Evolutionary conservation across 352 stramenopile species (phyloP).

Genomic region (Pythium dissotocum): DNA sequence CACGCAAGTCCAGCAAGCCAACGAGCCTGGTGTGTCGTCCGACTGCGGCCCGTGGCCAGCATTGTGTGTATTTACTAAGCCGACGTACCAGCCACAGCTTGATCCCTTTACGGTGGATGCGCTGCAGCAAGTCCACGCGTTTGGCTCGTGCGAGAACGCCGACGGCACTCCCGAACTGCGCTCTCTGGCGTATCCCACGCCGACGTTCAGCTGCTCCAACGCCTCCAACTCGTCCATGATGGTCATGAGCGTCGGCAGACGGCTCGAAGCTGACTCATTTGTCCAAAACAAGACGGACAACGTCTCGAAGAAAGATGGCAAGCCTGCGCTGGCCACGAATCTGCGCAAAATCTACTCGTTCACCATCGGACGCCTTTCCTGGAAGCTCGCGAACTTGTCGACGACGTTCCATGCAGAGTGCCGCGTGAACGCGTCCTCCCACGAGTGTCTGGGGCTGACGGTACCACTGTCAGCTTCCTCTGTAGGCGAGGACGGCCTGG

Average conservation of each 20-base stretch:
- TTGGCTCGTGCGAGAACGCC: slow-evolving; percentile 3
- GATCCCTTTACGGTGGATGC: slow-evolving; percentile 2
- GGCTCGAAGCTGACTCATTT: slow-evolving; percentile 8
- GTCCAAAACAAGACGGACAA: slow-evolving; percentile 3
- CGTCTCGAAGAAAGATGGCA: not conserved
- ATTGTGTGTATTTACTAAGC: not conserved
- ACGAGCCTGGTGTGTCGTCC: not conserved
- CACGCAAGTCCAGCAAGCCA: slow-evolving; percentile 6
- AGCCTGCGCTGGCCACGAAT: slow-evolving; percentile 14
- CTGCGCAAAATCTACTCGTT: slow-evolving; percentile 30
- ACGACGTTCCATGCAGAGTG: slow-evolving; percentile 19
- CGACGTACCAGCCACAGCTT: not conserved
- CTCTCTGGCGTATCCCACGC: not conserved
- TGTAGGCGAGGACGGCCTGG: not conserved
- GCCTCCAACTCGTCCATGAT: not conserved
- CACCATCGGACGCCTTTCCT: slow-evolving; percentile 26
- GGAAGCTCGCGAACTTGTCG: slow-evolving; percentile 18
- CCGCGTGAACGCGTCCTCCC: not conserved
- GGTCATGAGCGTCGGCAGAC: slow-evolving; percentile 15
- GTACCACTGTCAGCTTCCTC: not conserved
- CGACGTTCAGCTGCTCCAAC: not conserved
- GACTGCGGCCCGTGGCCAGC: slow-evolving; percentile 9
- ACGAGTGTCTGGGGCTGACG: slow-evolving; percentile 1
- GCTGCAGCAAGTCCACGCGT: slow-evolving; percentile 12
- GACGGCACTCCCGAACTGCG: slow-evolving; percentile 1